Evolutionary conservation across 768 basidiomycete species (phyloP), one percentile per base, ranked within the genome.

Genomic region (Suillus brevipes): DNA sequence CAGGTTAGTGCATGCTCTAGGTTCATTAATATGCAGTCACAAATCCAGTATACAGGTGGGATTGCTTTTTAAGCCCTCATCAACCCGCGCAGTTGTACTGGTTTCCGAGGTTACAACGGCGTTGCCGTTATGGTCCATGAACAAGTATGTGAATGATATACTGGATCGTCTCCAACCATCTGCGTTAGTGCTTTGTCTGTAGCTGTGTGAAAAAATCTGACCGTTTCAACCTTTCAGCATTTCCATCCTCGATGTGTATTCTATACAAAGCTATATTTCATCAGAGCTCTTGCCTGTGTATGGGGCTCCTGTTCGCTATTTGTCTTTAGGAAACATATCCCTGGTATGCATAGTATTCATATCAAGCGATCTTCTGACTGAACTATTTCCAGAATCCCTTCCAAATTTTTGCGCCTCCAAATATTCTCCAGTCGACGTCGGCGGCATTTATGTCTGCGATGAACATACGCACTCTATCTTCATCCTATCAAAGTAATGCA

Each of bases 291-390:
- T 79, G 7, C 63, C 80, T 0, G 74, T 75, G 56, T 76, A 80
- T 47, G 78, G 79, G 60, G 80, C 86, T 6, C 86, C 87, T 4
- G 66, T 88, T 25, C 83, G 87, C 34, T 88, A 84, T 70, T 81
- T 89, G 25, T 75, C 80, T 6, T 77, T 78, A 4, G 64, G 65
- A 25, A 34, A 61, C 10, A 63, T 53, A 20, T 40, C 61, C 37
- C 60, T 61, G 31, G 66, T 72, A 42, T 38, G n/a, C 13, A 31
- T 28, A 49, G 13, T 38, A 49, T 63, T 8, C 23, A 56, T 57
- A n/a, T 25, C 25, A 57, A 31, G 9, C 3, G 25, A 55, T 4
- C 14, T 42, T 18, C 56, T 71, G 61, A 73, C 28, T 6, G 3
- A 16, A 12, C 1, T 28, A 28, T 31, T 37, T 25, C 31, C 36